phyloP scores from a whole-genome alignment of 805 yeast genomes.

The Zygoascus ofunaensis region DNA sequence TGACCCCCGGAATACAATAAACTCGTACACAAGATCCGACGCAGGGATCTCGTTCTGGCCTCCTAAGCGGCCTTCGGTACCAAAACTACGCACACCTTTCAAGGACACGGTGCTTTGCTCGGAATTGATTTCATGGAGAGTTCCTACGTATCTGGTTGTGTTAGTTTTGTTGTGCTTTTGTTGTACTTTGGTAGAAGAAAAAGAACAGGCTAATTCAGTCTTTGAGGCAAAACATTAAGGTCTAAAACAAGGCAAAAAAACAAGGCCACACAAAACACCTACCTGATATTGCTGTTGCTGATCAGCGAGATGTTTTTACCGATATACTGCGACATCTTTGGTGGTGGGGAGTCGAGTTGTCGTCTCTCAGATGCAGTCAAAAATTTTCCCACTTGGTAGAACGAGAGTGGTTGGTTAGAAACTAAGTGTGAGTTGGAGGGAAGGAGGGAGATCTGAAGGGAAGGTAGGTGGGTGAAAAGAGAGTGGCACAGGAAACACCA shows the following conservation, averaged over 20 bases:
- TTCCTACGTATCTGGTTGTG: constrained; percentile 65
- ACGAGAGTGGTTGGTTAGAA: too few species aligned
- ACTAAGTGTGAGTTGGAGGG: too few species aligned
- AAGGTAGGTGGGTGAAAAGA: too few species aligned
- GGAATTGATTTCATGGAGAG: constrained; percentile 79
- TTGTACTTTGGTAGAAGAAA: too few species aligned
- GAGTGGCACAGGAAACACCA: too few species aligned
- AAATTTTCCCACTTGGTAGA: too few species aligned
- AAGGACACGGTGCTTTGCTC: constrained; percentile 85
- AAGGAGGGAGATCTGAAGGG: too few species aligned
- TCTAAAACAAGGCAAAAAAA: background rate
- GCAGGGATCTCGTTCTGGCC: constrained; percentile 66
- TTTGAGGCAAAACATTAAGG: too few species aligned
- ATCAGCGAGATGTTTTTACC: constrained; percentile 82
- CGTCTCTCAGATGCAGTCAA: too few species aligned
- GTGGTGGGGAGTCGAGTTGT: too few species aligned
- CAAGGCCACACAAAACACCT: constrained; percentile 18
- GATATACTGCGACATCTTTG: constrained; percentile 82
- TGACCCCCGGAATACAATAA: constrained; percentile 78
- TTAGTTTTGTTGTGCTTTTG: too few species aligned
- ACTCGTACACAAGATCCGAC: constrained; percentile 57
- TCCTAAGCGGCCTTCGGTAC: constrained; percentile 81
- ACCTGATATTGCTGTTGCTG: constrained; percentile 64
- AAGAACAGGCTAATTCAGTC: background rate
- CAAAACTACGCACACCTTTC: constrained; percentile 68